Evolutionary conservation across 2,329 filamentous ascomycete species (phyloP), one percentile per base, ranked within the genome.

Genomic region (Capronia coronata): DNA sequence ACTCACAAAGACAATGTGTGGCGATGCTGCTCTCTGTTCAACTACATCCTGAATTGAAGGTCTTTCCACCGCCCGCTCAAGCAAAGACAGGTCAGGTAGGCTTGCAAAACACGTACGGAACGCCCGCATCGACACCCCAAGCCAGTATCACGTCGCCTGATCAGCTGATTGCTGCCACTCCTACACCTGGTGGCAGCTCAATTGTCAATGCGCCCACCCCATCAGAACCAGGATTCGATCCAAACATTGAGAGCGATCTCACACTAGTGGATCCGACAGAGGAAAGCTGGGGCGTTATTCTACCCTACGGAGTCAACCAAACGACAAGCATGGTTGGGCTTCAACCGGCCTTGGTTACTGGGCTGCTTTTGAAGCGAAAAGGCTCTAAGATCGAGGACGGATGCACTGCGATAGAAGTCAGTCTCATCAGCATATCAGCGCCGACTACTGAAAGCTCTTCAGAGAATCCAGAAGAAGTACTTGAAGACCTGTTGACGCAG

Each of bases 211-310:
- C 57, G 44, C 65, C 55, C 3, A 59, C 57, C 21, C 58, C 58
- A 27, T 54, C 51, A 19, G 52, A 56, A 30, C 48, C 45, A 22
- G 49, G 37, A 19, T 49, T 55, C 22, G 56, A 60, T 37, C 48
- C 58, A 9, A 57, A 53, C 34, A 34, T 38, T 19, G 79, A 83
- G 50, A 70, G 72, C 0, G 79, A 83, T 43, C 73, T 77, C 1
- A 69, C 75, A 8, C 71, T 83, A 9, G 65, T 78, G 32, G 79
- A 83, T 58, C 64, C 74, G 14, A 72, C 71, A 18, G 79, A 83
- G 59, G 79, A 83, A 55, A 76, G 75, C 1, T 83, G 78, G 77
- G 72, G 70, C 25, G 65, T 81, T 6, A 69, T 80, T 16, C 68
- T 83, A 49, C 73, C 73, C 0, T 75, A 76, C 58, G 71, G 67